Percentiles rank a stretch among this genome's conserved stretches.
Evolutionary conservation across 495 filamentous ascomycete species (phyloP).

Genomic region (Daldinia loculata): DNA sequence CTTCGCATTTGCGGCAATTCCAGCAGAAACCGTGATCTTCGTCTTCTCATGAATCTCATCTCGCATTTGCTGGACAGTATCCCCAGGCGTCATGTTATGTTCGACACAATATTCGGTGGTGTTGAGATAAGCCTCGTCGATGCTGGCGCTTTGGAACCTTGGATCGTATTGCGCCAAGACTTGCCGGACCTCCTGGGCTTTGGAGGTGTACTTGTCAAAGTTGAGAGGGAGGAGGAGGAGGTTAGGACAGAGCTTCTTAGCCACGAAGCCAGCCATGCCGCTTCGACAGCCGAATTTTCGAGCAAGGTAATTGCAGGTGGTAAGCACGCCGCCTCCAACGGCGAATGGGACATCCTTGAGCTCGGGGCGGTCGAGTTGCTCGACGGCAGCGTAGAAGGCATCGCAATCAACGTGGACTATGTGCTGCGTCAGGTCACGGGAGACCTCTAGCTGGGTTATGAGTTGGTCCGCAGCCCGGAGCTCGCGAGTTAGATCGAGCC

Average conservation of each 20-base stretch:
- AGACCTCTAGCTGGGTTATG: constrained; percentile 78
- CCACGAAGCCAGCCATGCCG: constrained; percentile 96
- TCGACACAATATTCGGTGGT: constrained; percentile 85
- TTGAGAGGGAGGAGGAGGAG: constrained; percentile 84
- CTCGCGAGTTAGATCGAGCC: constrained; percentile 75
- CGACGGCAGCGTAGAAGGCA: constrained; percentile 96
- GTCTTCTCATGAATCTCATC: constrained; percentile 78
- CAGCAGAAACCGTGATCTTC: constrained; percentile 89
- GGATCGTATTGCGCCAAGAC: constrained; percentile 88
- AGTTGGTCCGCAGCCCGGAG: constrained; percentile 81
- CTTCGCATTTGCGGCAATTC: constrained; percentile 91
- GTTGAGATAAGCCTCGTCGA: constrained; percentile 97
- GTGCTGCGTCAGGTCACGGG: constrained; percentile 81
- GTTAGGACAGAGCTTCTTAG: constrained; percentile 90
- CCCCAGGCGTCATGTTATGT: constrained; percentile 72
- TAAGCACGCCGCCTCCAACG: constrained; percentile 90
- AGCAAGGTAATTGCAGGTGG: constrained; percentile 94
- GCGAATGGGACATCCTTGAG: constrained; percentile 91
- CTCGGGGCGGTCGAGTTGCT: constrained; percentile 90
- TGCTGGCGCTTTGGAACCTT: constrained; percentile 89
- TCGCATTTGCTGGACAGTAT: constrained; percentile 78
- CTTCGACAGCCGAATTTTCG: constrained; percentile 89
- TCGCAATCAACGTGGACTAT: constrained; percentile 97
- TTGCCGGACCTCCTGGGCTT: constrained; percentile 86
- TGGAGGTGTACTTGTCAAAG: constrained; percentile 89